Evolutionary conservation across 2,329 filamentous ascomycete species (phyloP).

Genomic region (Calonectria naviculata): DNA sequence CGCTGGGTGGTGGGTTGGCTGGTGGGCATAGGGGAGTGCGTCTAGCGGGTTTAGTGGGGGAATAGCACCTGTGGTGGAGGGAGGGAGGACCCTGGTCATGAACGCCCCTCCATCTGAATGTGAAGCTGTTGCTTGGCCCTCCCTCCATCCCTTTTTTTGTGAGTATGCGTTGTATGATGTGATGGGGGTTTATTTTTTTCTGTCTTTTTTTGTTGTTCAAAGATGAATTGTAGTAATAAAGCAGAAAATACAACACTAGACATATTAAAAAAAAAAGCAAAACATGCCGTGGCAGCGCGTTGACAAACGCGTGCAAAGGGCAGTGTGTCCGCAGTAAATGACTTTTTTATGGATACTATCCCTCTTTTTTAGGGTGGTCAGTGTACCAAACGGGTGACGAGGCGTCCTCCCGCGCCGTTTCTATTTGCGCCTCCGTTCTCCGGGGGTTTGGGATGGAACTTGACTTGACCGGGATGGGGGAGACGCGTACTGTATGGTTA

Average conservation of each 20-base stretch:
- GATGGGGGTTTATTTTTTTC: not conserved
- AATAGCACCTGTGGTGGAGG: not conserved
- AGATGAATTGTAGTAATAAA: not conserved
- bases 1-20: not conserved
- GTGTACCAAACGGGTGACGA: conserved; percentile 7
- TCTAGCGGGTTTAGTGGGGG: not conserved
- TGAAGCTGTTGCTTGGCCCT: not conserved
- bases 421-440: conserved; percentile 8
- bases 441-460: conserved; percentile 7
- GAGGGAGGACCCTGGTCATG: conserved; percentile 1
- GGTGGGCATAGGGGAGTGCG: conserved; percentile 1
- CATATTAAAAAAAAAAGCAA: not conserved
- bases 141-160: not conserved
- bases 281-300: not conserved
- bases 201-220: not conserved
- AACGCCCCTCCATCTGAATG: not conserved
- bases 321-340: conserved; percentile 6
- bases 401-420: conserved; percentile 1
- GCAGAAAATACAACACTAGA: not conserved
- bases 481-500: not conserved
- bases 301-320: not conserved
- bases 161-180: not conserved
- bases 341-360: not conserved
- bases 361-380: not conserved
- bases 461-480: conserved; percentile 1